Percentiles rank a stretch among this genome's conserved stretches.
phyloP scores from a whole-genome alignment of 495 filamentous ascomycete genomes.

The Jackrogersella multiformis region DNA sequence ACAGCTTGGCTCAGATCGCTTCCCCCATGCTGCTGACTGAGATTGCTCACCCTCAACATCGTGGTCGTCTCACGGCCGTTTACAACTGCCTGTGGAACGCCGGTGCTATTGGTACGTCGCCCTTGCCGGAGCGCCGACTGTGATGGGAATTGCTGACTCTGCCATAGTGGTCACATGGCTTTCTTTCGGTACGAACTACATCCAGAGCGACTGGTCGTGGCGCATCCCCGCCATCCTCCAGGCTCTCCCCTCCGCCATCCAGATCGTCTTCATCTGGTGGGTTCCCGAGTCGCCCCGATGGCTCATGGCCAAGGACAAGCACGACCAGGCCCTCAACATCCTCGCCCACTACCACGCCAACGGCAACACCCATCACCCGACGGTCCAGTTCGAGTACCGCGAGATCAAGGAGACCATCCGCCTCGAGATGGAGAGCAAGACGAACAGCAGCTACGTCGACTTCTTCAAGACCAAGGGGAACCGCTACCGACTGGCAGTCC shows the following conservation, averaged over 20 bases:
- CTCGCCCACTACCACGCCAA: slow-evolving; percentile 67
- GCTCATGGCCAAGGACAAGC: slow-evolving; percentile 71
- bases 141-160: slow-evolving; percentile 27
- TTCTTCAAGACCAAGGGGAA: slow-evolving; percentile 76
- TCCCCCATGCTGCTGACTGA: slow-evolving; percentile 72
- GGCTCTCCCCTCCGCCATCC: slow-evolving; percentile 59
- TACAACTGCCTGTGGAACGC: slow-evolving; percentile 74
- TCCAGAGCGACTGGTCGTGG: slow-evolving; percentile 61
- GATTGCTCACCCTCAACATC: slow-evolving; percentile 72
- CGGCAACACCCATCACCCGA: slow-evolving; percentile 63
- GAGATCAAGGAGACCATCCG: slow-evolving; percentile 68
- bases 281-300: slow-evolving; percentile 71
- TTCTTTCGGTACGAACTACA: slow-evolving; percentile 61
- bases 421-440: slow-evolving; percentile 57
- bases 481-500: slow-evolving; percentile 67
- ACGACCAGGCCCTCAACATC: slow-evolving; percentile 68
- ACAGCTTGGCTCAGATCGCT: slow-evolving; percentile 66
- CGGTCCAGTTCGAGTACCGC: slow-evolving; percentile 67
- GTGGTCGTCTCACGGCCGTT: slow-evolving; percentile 70
- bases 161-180: slow-evolving; percentile 58
- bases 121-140: neutral
- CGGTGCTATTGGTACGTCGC: slow-evolving; percentile 56
- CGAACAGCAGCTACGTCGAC: slow-evolving; percentile 61
- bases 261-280: slow-evolving; percentile 64
- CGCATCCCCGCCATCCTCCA: slow-evolving; percentile 63